These are phyloP conservation scores for Dipodascopsis uninucleata DNA, from an alignment of 805 yeast genomes.

Conservation along the genomic window DNA sequence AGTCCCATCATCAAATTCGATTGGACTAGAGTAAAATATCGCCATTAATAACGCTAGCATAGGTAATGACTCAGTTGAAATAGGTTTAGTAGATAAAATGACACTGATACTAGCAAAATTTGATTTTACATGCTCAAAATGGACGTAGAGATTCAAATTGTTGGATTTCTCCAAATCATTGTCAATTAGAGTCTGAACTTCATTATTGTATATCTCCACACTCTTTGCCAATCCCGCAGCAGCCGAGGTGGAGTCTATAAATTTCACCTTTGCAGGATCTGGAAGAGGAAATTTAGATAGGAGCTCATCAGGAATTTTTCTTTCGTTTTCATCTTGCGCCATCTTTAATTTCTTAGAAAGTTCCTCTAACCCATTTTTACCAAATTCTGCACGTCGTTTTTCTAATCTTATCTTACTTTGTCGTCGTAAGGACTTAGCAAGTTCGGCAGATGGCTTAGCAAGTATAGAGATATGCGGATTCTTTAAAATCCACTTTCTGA, in stretches of 20 bases:
- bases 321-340: conserved; percentile 68
- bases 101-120: conserved; percentile 70
- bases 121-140: conserved; percentile 75
- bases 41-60: conserved; percentile 59
- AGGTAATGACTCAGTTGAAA: conserved; percentile 54
- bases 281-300: conserved; percentile 63
- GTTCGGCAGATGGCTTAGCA: conserved; percentile 63
- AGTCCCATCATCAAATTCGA: conserved; percentile 58
- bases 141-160: conserved; percentile 63
- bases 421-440: conserved; percentile 52
- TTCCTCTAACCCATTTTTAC: conserved; percentile 55
- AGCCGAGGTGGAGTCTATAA: conserved; percentile 66
- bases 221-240: conserved; percentile 49
- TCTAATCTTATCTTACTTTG: conserved; percentile 49
- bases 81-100: conserved; percentile 52
- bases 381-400: conserved; percentile 51
- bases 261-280: conserved; percentile 68
- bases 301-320: conserved; percentile 69
- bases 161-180: conserved; percentile 35
- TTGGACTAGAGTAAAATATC: conserved; percentile 69
- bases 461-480: conserved; percentile 63
- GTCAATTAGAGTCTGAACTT: conserved; percentile 28
- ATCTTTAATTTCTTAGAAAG: conserved; percentile 50
- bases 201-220: conserved; percentile 5
- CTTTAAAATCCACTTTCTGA: conserved; percentile 52